phyloP scores from a whole-genome alignment of 1,284 basidiomycete species.

The Waitea zeae region DNA sequence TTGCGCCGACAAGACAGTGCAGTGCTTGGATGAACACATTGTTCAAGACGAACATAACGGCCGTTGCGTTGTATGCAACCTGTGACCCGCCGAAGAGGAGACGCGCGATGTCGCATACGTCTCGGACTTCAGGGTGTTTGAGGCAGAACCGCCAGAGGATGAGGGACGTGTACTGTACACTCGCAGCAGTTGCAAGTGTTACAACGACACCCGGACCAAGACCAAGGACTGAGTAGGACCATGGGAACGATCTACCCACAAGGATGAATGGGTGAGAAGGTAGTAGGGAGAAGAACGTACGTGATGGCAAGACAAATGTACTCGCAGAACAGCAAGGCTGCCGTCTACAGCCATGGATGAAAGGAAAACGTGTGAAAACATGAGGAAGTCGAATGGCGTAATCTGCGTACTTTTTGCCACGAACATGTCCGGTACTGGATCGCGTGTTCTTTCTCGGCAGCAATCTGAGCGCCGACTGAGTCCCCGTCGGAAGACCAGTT shows the following conservation, averaged over 20 bases:
- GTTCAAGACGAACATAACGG: slow-evolving; percentile 29
- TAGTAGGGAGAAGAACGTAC: no score
- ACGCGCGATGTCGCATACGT: slow-evolving; percentile 47
- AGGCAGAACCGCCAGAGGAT: slow-evolving; percentile 42
- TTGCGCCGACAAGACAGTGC: slow-evolving; percentile 25
- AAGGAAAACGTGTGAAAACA: no score
- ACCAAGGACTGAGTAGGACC: slow-evolving; percentile 38
- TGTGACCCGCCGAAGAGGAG: slow-evolving; percentile 29
- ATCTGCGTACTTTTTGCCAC: slow-evolving; percentile 26
- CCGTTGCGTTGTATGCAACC: slow-evolving; percentile 28
- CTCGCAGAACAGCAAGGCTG: slow-evolving; percentile 27
- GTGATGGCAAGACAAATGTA: slow-evolving; percentile 33
- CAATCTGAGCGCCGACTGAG: no score
- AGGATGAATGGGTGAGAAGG: no score
- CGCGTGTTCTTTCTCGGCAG: slow-evolving; percentile 16
- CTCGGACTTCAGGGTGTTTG: slow-evolving; percentile 35
- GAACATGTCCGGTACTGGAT: slow-evolving; percentile 26
- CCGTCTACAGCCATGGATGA: slow-evolving; percentile 16
- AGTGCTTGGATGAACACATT: slow-evolving; percentile 30
- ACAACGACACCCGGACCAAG: slow-evolving; percentile 30
- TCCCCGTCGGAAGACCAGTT: no score
- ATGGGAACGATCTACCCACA: slow-evolving; percentile 37
- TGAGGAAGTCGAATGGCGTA: no score
- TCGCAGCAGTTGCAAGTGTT: slow-evolving; percentile 20
- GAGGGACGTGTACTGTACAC: slow-evolving; percentile 23